Conservation (phyloP, 306 rosid genomes). For the Lathyrus tuberosus region DNA sequence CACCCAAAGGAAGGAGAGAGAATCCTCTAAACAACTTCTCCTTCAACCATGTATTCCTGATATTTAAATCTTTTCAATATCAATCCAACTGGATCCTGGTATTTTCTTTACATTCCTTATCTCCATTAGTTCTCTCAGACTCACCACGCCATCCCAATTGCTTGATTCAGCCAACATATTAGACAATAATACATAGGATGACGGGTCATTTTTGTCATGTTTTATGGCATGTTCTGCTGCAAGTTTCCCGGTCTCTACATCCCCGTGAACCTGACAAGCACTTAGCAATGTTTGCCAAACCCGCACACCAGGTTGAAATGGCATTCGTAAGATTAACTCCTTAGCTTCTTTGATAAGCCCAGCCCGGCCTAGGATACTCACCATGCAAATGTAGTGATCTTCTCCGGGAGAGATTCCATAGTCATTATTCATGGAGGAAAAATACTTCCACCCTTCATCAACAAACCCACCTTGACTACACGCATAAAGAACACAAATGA, state of each 20-base stretch:
- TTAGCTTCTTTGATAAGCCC: constrained; percentile 70
- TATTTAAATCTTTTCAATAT: constrained; percentile 28
- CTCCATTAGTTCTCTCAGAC: constrained; percentile 69
- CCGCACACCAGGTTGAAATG: constrained; percentile 58
- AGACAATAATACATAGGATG: constrained; percentile 70
- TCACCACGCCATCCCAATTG: constrained; percentile 63
- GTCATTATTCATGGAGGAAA: constrained; percentile 60
- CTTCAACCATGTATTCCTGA: constrained; percentile 5
- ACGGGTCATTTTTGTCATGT: constrained; percentile 58
- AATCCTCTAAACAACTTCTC: not conserved
- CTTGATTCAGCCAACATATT: constrained; percentile 66
- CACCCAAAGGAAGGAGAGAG: not conserved
- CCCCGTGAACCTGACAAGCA: constrained; percentile 68
- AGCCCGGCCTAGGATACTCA: constrained; percentile 68
- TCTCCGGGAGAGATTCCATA: constrained; percentile 64
- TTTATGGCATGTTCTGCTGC: constrained; percentile 60
- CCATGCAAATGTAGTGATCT: constrained; percentile 81
- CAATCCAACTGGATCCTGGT: constrained; percentile 78
- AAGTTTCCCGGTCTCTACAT: constrained; percentile 60
- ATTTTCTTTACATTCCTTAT: constrained; percentile 64
- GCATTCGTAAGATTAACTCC: constrained; percentile 63
- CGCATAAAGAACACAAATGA: constrained; percentile 75
- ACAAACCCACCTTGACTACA: constrained; percentile 74
- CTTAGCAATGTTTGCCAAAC: constrained; percentile 83
- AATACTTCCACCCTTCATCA: constrained; percentile 62